Conservation (phyloP, 305 asterid genomes). For the Coffea humblotiana region DNA sequence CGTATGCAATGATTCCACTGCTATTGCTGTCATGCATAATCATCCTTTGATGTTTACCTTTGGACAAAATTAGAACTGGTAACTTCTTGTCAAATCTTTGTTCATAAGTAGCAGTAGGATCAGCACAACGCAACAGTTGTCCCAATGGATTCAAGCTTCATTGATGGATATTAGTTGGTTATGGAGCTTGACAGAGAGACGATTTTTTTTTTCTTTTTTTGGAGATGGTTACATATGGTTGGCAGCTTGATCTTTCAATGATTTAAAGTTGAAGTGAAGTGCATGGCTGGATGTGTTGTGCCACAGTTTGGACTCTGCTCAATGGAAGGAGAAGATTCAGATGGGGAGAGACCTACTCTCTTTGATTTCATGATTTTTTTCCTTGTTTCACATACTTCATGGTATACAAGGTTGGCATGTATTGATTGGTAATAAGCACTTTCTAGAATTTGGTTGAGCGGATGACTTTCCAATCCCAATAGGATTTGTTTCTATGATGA, state of each 20-base stretch:
- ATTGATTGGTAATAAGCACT: not conserved
- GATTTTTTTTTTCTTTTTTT: too few species aligned
- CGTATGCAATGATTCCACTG: not conserved
- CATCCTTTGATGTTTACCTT: not conserved
- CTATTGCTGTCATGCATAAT: not conserved
- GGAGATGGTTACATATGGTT: not conserved
- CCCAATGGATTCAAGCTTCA: not conserved
- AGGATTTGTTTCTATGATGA: too few species aligned
- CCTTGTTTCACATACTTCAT: not conserved
- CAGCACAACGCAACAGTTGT: not conserved
- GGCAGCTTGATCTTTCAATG: not conserved
- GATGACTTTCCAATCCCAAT: not conserved
- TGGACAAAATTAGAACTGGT: not conserved
- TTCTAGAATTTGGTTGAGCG: not conserved
- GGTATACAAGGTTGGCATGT: not conserved
- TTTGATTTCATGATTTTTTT: not conserved
- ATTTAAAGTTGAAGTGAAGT: not conserved
- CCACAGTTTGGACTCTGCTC: not conserved
- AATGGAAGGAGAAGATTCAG: not conserved
- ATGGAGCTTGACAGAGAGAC: not conserved
- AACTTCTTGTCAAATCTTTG: not conserved
- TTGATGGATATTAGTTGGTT: not conserved
- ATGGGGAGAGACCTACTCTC: not conserved
- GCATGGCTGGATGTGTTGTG: not conserved
- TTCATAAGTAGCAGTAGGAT: not conserved